phyloP scores from a whole-genome alignment of 108 stramenopile species.

The Cylindrotheca fusiformis region DNA sequence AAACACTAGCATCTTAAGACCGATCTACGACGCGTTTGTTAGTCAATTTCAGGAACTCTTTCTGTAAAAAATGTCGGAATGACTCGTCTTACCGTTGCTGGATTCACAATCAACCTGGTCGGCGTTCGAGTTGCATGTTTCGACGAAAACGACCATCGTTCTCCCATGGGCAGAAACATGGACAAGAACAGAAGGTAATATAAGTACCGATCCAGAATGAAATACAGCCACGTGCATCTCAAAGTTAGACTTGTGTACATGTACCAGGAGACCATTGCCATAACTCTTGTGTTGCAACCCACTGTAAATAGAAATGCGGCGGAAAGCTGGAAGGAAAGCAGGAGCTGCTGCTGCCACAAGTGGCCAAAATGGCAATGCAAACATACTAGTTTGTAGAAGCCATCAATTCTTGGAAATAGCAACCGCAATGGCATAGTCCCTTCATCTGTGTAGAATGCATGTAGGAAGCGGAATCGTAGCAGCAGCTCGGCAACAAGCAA shows the following conservation, averaged over 20 bases:
- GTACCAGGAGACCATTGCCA: slow-evolving; percentile 67
- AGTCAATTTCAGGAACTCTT: not conserved
- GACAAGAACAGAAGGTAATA: slow-evolving; percentile 77
- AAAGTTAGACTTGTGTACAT: slow-evolving; percentile 75
- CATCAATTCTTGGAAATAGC: slow-evolving; percentile 64
- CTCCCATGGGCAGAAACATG: slow-evolving; percentile 64
- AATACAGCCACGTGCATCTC: slow-evolving; percentile 83
- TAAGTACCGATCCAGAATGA: slow-evolving; percentile 87
- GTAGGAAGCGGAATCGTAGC: slow-evolving; percentile 72
- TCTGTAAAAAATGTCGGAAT: not conserved
- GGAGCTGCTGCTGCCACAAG: slow-evolving; percentile 51
- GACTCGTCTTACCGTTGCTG: slow-evolving; percentile 23
- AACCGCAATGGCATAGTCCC: slow-evolving; percentile 73
- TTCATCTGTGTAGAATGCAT: slow-evolving; percentile 75
- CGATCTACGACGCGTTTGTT: slow-evolving; percentile 1
- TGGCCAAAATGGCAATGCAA: slow-evolving; percentile 71
- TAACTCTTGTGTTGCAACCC: slow-evolving; percentile 59
- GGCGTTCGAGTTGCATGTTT: not conserved
- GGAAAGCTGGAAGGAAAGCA: slow-evolving; percentile 58
- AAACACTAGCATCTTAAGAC: slow-evolving; percentile 58
- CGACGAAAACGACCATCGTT: slow-evolving; percentile 48
- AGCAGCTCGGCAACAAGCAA: slow-evolving; percentile 57
- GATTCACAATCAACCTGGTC: slow-evolving; percentile 15
- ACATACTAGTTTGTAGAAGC: slow-evolving; percentile 62
- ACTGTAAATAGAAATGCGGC: slow-evolving; percentile 57